Evolutionary conservation across 78 protist species (phyloP).

Genomic region (Chrysochromulina parva): DNA sequence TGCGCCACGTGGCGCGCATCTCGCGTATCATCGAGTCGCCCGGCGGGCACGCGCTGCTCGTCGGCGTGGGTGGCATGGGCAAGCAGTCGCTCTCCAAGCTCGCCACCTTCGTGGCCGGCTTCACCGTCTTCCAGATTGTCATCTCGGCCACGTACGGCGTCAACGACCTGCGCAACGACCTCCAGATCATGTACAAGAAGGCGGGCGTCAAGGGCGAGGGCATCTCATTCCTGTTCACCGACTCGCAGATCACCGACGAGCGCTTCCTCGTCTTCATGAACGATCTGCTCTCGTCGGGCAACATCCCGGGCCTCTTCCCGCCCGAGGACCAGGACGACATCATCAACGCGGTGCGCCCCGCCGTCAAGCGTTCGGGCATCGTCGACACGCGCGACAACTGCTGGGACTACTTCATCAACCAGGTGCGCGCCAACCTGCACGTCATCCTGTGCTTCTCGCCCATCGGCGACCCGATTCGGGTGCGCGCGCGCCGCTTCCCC

Average conservation of each 20-base stretch:
- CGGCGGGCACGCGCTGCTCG: slow-evolving; percentile 77
- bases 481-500: slow-evolving; percentile 57
- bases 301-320: slow-evolving; percentile 64
- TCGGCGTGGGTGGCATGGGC: slow-evolving; percentile 82
- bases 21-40: slow-evolving; percentile 58
- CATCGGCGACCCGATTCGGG: slow-evolving; percentile 35
- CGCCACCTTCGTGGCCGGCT: slow-evolving; percentile 43
- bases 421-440: slow-evolving; percentile 42
- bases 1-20: slow-evolving; percentile 76
- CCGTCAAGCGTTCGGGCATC: slow-evolving; percentile 54
- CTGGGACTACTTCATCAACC: slow-evolving; percentile 55
- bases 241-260: slow-evolving; percentile 61
- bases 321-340: slow-evolving; percentile 59
- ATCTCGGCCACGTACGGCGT: slow-evolving; percentile 36
- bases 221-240: slow-evolving; percentile 58
- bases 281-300: slow-evolving; percentile 68
- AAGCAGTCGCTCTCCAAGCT: slow-evolving; percentile 73
- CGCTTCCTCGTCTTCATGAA: slow-evolving; percentile 62
- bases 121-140: slow-evolving; percentile 55
- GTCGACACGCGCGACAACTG: slow-evolving; percentile 41
- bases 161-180: slow-evolving; percentile 49
- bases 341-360: slow-evolving; percentile 21
- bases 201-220: slow-evolving; percentile 44
- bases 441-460: slow-evolving; percentile 56
- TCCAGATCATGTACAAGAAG: slow-evolving; percentile 44